Evolutionary conservation across 345 rosid genomes (phyloP), one percentile per base, ranked within the genome.

Genomic region (Pelargonium nanum): DNA sequence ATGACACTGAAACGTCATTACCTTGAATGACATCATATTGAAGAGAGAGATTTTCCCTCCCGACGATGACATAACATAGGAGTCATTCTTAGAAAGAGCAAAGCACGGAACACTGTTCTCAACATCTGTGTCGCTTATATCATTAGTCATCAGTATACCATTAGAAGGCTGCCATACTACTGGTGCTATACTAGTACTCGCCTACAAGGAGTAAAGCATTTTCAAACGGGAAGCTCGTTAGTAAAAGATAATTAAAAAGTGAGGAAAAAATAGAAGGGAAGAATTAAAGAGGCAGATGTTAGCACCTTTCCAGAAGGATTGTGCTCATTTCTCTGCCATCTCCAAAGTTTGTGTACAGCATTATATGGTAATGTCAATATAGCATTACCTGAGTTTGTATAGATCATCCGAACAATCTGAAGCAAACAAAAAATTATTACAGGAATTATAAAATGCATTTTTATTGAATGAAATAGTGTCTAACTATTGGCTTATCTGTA

Each of bases 291-390:
- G 15, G 57, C 20, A 16, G 2, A 26, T 1, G 32, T n/a, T n/a
- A n/a, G 24, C 56, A 75, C 81, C 84, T 65, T 65, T 55, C 70
- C 66, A 26, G 65, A 61, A 54, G 19, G 61, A 63, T 77, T 65
- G n/a, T 26, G 59, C 62, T 59, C 68, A 64, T 45, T 24, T 48
- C 19, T 66, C 19, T 44, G 68, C 82, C 82, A 75, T 70, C 69
- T 79, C 79, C 84, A 79, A 22, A 71, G 44, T 26, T 73, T 55
- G 68, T 80, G 82, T n/a, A 32, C 44, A 48, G 58, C 80, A 60
- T 71, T 64, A 54, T 78, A 68, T 68, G 73, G 66, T 67, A 82
- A 67, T 66, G 77, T 77, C 72, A 80, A 61, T 69, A 82, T 71
- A 25, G 75, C 74, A 70, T 67, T 74, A 10, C 87, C 84, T 0